Percentiles rank a stretch among this genome's conserved stretches.
Evolutionary conservation across 352 stramenopile species (phyloP).

Genomic region (Phytophthora pluvialis): DNA sequence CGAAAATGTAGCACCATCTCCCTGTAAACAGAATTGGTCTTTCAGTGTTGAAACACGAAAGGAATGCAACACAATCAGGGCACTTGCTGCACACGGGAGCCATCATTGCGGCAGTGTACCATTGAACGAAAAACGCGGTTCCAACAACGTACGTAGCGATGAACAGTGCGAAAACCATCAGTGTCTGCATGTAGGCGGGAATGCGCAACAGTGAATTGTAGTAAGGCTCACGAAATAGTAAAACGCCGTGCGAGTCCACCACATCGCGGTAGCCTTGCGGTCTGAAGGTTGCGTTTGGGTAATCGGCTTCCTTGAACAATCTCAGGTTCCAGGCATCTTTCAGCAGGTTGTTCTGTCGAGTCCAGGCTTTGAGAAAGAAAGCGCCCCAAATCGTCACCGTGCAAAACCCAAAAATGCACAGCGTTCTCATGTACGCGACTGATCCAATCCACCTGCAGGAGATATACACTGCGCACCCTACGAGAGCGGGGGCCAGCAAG

Average conservation of each 20-base stretch:
- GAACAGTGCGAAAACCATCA: slow-evolving; percentile 82
- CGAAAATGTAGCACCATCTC: slow-evolving; percentile 86
- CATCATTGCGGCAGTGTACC: slow-evolving; percentile 90
- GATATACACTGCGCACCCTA: slow-evolving; percentile 70
- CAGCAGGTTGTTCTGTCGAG: slow-evolving; percentile 78
- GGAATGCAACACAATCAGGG: slow-evolving; percentile 69
- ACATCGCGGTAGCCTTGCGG: slow-evolving; percentile 80
- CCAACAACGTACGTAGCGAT: slow-evolving; percentile 80
- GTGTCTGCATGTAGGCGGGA: slow-evolving; percentile 81
- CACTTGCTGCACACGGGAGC: slow-evolving; percentile 82
- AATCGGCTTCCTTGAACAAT: slow-evolving; percentile 88
- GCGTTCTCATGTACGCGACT: slow-evolving; percentile 77
- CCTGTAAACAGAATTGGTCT: slow-evolving; percentile 72
- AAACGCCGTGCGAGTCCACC: slow-evolving; percentile 67
- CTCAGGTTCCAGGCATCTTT: slow-evolving; percentile 87
- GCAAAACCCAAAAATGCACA: slow-evolving; percentile 84
- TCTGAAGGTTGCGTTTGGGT: slow-evolving; percentile 81
- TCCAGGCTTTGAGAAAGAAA: slow-evolving; percentile 80
- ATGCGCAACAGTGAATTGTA: slow-evolving; percentile 84
- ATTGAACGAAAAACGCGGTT: slow-evolving; percentile 89
- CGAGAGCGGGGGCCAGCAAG: slow-evolving; percentile 62
- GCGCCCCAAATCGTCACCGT: slow-evolving; percentile 81
- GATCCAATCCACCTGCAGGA: slow-evolving; percentile 72
- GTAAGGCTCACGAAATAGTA: slow-evolving; percentile 85
- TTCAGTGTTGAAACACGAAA: slow-evolving; percentile 86